These are phyloP conservation scores for Cucurbitaria berberidis DNA, from an alignment of 2,329 filamentous ascomycete species.

Conservation along the genomic window DNA sequence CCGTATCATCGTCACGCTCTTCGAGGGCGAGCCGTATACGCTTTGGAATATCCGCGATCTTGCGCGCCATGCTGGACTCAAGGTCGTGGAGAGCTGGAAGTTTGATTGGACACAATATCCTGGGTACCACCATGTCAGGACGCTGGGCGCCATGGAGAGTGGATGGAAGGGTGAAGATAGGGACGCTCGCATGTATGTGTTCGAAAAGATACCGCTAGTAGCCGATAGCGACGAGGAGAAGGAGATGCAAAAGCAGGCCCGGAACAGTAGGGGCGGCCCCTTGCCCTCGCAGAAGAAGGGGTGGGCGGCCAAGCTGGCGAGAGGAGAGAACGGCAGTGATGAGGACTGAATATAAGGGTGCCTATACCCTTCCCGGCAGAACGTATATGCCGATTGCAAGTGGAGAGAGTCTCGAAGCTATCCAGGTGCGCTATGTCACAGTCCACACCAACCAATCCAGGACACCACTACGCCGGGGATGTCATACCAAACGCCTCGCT, in stretches of 20 bases:
- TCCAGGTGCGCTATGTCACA: conserved; percentile 2
- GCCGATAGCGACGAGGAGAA: conserved; percentile 32
- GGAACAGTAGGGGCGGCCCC: conserved; percentile 18
- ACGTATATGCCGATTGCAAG: neutral
- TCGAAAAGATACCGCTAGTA: conserved; percentile 47
- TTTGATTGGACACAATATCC: conserved; percentile 73
- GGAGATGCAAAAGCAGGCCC: conserved; percentile 18
- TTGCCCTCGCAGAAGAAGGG: conserved; percentile 13
- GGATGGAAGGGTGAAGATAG: conserved; percentile 59
- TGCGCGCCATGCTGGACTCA: conserved; percentile 75
- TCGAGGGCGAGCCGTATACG: conserved; percentile 93
- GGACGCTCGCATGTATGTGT: conserved; percentile 55
- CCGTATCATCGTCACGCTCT: conserved; percentile 79
- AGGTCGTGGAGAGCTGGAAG: conserved; percentile 71
- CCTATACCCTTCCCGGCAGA: neutral
- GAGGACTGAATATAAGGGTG: conserved; percentile 1
- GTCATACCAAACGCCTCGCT: conserved; percentile 15
- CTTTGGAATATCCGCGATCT: conserved; percentile 94
- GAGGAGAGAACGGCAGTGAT: conserved; percentile 21
- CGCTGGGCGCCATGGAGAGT: conserved; percentile 64
- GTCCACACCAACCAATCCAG: neutral
- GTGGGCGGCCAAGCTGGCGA: conserved; percentile 15
- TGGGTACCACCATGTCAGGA: conserved; percentile 75
- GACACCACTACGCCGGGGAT: neutral
- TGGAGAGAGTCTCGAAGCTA: neutral